A percentile compares a stretch with the other conserved stretches of the same genome.
These are phyloP conservation scores for Rhizomucor miehei DNA, from an alignment of 371 early-diverging fungal genomes.

Conservation along the genomic window DNA sequence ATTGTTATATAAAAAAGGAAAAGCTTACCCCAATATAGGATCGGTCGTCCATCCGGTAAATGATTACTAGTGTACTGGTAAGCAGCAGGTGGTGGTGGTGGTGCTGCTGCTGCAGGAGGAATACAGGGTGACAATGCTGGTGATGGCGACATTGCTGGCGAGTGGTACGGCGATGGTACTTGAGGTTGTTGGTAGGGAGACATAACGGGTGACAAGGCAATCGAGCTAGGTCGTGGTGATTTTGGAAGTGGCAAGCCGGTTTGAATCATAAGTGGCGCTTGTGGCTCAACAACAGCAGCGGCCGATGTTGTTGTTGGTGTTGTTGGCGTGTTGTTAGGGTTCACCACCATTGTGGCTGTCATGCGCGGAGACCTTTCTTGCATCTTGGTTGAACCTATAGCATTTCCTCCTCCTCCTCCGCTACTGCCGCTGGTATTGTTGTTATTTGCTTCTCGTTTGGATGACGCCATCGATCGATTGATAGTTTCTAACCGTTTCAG, in stretches of 20 bases:
- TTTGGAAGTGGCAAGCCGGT: conserved; percentile 1
- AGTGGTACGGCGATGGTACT: neutral
- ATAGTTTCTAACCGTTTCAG: conserved; percentile 8
- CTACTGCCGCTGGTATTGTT: neutral
- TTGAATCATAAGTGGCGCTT: neutral
- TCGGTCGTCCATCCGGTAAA: conserved; percentile 31
- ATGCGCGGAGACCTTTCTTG: neutral
- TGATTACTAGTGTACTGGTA: conserved; percentile 3
- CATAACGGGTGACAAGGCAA: neutral
- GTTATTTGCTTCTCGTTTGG: conserved; percentile 2
- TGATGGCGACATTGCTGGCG: neutral
- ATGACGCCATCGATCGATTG: conserved; percentile 4
- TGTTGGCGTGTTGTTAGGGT: too few relatives aligned
- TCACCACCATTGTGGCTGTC: neutral
- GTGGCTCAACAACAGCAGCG: neutral
- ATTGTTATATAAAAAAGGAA: conserved; percentile 2
- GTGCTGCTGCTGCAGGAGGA: conserved; percentile 9
- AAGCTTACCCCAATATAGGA: conserved; percentile 38
- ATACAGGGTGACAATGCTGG: neutral
- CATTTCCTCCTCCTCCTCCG: neutral
- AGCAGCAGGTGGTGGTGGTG: conserved; percentile 4
- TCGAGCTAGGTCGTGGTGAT: conserved; percentile 4
- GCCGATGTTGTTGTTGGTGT: too few relatives aligned
- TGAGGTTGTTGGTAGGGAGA: conserved; percentile 1
- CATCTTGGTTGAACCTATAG: neutral